These are phyloP conservation scores for Carex littledalei DNA, from an alignment of 176 grass and related monocot species.

Conservation along the genomic window DNA sequence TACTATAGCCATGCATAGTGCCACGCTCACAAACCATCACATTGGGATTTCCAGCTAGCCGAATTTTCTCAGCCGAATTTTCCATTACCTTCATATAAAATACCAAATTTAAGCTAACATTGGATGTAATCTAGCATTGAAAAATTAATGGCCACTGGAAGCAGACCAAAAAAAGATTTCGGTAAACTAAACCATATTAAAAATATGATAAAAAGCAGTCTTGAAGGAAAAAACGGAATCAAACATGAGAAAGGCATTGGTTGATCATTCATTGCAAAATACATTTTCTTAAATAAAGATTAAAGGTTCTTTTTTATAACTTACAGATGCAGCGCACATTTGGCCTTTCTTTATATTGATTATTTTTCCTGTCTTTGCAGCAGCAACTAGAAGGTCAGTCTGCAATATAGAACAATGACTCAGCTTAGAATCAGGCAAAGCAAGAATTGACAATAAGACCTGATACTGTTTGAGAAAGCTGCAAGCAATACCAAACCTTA, in stretches of 20 bases:
- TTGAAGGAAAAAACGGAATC: not conserved
- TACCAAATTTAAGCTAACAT: not conserved
- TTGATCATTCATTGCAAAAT: no score
- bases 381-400: constrained; percentile 91
- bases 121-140: constrained; percentile 8
- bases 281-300: no score
- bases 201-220: not conserved
- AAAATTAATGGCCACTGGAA: not conserved
- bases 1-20: constrained; percentile 99
- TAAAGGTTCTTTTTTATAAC: constrained; percentile 14
- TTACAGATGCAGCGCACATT: constrained; percentile 92
- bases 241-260: no score
- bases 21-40: constrained; percentile 99
- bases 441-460: not conserved
- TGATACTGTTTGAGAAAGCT: not conserved
- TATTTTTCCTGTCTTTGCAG: constrained; percentile 87
- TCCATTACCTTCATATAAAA: constrained; percentile 18
- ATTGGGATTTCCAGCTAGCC: constrained; percentile 85
- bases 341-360: constrained; percentile 99
- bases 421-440: not conserved
- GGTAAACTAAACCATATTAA: not conserved
- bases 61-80: constrained; percentile 74
- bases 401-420: constrained; percentile 32
- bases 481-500: not conserved
- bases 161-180: not conserved